Evolutionary conservation across 2,329 filamentous ascomycete genomes (phyloP).

Genomic region (Trichoderma simmonsii): DNA sequence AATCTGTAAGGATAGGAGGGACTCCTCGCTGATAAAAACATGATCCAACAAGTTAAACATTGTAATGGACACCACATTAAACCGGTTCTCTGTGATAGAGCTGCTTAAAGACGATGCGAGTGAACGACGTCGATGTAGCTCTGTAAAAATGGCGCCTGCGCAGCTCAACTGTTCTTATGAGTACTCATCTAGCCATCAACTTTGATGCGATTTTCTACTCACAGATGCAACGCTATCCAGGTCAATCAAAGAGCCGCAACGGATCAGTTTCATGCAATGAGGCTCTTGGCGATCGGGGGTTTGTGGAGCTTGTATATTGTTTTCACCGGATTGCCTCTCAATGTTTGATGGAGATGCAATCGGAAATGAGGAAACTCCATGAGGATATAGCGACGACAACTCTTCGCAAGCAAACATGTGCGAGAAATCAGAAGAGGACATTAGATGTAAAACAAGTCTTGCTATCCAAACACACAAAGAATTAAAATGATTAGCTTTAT

Average conservation of each 20-base stretch:
- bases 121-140: slow-evolving; percentile 62
- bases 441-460: slow-evolving; percentile 54
- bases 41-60: slow-evolving; percentile 67
- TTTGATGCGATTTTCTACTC: slow-evolving; percentile 8
- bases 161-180: slow-evolving; percentile 64
- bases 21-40: slow-evolving; percentile 81
- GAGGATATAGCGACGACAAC: slow-evolving; percentile 37
- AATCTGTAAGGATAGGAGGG: slow-evolving; percentile 79
- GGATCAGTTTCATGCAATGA: slow-evolving; percentile 61
- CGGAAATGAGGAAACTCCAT: neutral
- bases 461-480: neutral
- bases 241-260: slow-evolving; percentile 68
- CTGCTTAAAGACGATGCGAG: slow-evolving; percentile 59
- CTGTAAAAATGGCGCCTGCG: slow-evolving; percentile 79
- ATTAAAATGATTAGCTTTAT: slow-evolving; percentile 1
- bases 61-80: slow-evolving; percentile 61
- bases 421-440: slow-evolving; percentile 70
- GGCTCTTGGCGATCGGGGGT: slow-evolving; percentile 42
- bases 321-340: slow-evolving; percentile 12
- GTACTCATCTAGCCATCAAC: neutral
- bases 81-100: slow-evolving; percentile 43
- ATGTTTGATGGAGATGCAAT: slow-evolving; percentile 16
- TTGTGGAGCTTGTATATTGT: slow-evolving; percentile 36
- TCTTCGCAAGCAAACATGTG: slow-evolving; percentile 65
- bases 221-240: slow-evolving; percentile 71